These are phyloP conservation scores for Magnaporthales sp. DNA, from an alignment of 2,329 filamentous ascomycete species.

Conservation along the genomic window DNA sequence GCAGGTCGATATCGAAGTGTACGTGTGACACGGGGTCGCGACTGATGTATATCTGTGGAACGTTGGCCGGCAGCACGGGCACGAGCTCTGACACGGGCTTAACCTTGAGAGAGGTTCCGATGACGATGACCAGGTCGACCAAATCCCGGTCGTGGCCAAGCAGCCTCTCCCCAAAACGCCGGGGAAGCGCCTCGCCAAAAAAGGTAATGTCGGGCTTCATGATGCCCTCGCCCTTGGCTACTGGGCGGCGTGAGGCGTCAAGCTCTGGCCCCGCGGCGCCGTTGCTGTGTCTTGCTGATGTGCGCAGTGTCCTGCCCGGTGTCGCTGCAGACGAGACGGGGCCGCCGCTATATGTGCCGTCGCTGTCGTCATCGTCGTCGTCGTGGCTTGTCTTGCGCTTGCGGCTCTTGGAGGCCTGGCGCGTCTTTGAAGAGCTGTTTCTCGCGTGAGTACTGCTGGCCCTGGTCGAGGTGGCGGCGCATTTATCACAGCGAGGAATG, in stretches of 20 bases:
- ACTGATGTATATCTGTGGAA: slow-evolving; percentile 87
- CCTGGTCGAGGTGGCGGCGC: slow-evolving; percentile 36
- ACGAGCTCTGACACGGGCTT: slow-evolving; percentile 91
- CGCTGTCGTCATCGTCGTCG: slow-evolving; percentile 10
- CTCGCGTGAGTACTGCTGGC: slow-evolving; percentile 34
- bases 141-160: slow-evolving; percentile 71
- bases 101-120: slow-evolving; percentile 93
- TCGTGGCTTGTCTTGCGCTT: slow-evolving; percentile 9
- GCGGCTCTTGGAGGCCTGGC: slow-evolving; percentile 20
- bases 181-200: slow-evolving; percentile 85
- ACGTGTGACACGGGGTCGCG: slow-evolving; percentile 78
- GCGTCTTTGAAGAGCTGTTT: slow-evolving; percentile 44
- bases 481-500: slow-evolving; percentile 71
- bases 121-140: slow-evolving; percentile 87
- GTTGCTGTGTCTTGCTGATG: slow-evolving; percentile 14
- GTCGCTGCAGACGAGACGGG: slow-evolving; percentile 1
- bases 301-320: neutral
- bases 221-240: slow-evolving; percentile 49
- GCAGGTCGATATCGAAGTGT: slow-evolving; percentile 90
- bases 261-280: slow-evolving; percentile 39
- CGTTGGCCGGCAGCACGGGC: slow-evolving; percentile 64
- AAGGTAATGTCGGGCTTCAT: slow-evolving; percentile 99
- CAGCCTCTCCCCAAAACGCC: slow-evolving; percentile 72
- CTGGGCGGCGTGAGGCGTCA: slow-evolving; percentile 50
- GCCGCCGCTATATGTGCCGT: slow-evolving; percentile 13